Conservation (phyloP, 345 rosid species). For the Euphorbia lathyris region DNA sequence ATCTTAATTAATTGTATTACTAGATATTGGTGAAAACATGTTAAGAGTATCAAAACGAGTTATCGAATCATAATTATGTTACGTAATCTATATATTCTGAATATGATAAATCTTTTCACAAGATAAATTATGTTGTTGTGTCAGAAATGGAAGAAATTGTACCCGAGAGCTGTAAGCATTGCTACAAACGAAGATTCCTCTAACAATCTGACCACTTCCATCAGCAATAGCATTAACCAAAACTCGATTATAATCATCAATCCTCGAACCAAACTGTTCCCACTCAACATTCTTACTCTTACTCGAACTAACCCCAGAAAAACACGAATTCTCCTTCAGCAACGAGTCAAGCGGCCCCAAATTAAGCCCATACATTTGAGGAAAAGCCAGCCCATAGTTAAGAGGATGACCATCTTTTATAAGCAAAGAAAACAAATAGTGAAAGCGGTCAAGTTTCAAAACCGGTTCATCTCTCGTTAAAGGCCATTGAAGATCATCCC, state of each 20-base stretch:
- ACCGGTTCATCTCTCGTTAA: constrained; percentile 1
- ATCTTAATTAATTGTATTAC: too few species aligned
- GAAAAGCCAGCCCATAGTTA: neutral
- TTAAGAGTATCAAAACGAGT: too few species aligned
- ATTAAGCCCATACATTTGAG: neutral
- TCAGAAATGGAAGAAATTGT: neutral
- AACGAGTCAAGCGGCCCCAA: neutral
- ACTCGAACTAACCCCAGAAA: neutral
- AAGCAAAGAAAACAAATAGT: neutral
- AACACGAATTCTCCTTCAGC: neutral
- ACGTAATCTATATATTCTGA: too few species aligned
- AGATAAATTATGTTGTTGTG: too few species aligned
- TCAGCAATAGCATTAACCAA: neutral
- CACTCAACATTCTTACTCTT: neutral
- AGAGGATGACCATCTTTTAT: neutral
- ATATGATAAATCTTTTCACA: too few species aligned
- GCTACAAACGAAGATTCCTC: neutral
- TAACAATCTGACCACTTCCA: constrained; percentile 1
- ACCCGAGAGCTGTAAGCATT: neutral
- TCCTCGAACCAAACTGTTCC: neutral
- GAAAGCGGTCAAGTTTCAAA: neutral
- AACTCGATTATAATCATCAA: neutral
- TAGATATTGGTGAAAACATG: too few species aligned
- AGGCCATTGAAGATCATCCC: neutral
- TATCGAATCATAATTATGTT: too few species aligned